Evolutionary conservation across 2,329 filamentous ascomycete genomes (phyloP), one percentile per base, ranked within the genome.

Genomic region (Xylariales sp.): DNA sequence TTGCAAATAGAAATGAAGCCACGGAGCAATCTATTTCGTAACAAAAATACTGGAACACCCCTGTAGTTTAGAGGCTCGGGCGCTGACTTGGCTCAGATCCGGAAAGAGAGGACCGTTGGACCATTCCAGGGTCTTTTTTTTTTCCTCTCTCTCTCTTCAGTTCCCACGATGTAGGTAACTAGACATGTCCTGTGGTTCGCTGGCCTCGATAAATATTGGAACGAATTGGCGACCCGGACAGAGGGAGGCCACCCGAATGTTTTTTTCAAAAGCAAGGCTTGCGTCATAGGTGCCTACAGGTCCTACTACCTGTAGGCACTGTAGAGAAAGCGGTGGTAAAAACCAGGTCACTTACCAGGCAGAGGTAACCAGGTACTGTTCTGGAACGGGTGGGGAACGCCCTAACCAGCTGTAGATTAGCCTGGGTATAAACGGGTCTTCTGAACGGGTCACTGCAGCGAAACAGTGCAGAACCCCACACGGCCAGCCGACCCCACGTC

Each of bases 1-100:
- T 77, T 76, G 73, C 72, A 77, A 78, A 78, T 72, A 71, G 67
- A 74, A 76, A 76, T 67, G 62, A 68, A 71, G 69, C 65, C 62
- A 60, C 43, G 60, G 60, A 74, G 76, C 73, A 78, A 77, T 76
- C 73, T 72, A 78, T 78, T 77, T 75, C 74, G 76, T 78, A 78
- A 78, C 69, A 73, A 68, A 76, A 76, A 74, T 67, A 62, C 48
- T 23, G 23, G 23, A 30, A 12, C 12, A 70, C 48, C 68, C 65
- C 62, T 73, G 66, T 65, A 50, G 65, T 67, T 65, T 62, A 69
- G 71, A 71, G 72, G 69, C 71, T 74, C 71, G 66, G 68, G 65
- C 69, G 23, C 60, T 72, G 59, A 62, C 64, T 70, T 67, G 50
- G 49, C 67, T 46, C 52, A 41, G 46, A 46, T 61, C 46, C 39